Percentiles rank a stretch among this genome's conserved stretches.
Conservation (phyloP, 257 asterid genomes). For the Agastache rugosa region DNA sequence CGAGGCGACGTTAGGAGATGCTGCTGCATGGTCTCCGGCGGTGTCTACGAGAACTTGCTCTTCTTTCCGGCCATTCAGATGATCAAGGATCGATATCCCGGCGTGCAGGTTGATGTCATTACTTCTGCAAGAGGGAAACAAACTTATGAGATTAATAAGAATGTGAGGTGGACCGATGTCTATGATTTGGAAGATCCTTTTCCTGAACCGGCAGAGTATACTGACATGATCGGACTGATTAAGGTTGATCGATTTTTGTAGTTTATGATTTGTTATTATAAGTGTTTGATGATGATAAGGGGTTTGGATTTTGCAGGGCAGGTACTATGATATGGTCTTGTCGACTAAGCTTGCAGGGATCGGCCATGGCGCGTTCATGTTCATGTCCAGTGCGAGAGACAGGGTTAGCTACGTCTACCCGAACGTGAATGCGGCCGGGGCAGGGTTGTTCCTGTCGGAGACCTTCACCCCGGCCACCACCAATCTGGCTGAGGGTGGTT, state of each 20-base stretch:
- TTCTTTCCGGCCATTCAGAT: slow-evolving; percentile 84
- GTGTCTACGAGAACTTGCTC: slow-evolving; percentile 79
- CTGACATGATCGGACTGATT: slow-evolving; percentile 72
- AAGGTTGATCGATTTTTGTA: slow-evolving; percentile 47
- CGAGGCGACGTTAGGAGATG: slow-evolving; percentile 90
- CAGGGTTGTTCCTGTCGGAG: slow-evolving; percentile 73
- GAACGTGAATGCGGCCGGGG: slow-evolving; percentile 83
- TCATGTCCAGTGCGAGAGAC: slow-evolving; percentile 80
- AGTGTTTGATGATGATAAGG: too few relatives aligned
- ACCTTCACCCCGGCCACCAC: slow-evolving; percentile 62
- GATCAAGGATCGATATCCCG: slow-evolving; percentile 87
- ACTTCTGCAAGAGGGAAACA: slow-evolving; percentile 79
- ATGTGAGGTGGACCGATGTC: slow-evolving; percentile 78
- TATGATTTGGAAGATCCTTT: slow-evolving; percentile 69
- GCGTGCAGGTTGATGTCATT: slow-evolving; percentile 72
- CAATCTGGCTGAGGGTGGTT: slow-evolving; percentile 81
- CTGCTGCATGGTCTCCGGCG: slow-evolving; percentile 80
- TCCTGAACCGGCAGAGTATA: slow-evolving; percentile 78
- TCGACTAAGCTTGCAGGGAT: slow-evolving; percentile 86
- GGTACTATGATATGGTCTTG: slow-evolving; percentile 79
- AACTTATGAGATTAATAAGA: slow-evolving; percentile 75
- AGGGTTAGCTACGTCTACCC: slow-evolving; percentile 83
- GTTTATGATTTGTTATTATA: too few relatives aligned
- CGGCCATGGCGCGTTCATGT: slow-evolving; percentile 85
- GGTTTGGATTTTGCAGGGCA: slow-evolving; percentile 56